Base-by-base conservation (phyloP, 129 eudicot species). In the Helianthus annuus region DNA sequence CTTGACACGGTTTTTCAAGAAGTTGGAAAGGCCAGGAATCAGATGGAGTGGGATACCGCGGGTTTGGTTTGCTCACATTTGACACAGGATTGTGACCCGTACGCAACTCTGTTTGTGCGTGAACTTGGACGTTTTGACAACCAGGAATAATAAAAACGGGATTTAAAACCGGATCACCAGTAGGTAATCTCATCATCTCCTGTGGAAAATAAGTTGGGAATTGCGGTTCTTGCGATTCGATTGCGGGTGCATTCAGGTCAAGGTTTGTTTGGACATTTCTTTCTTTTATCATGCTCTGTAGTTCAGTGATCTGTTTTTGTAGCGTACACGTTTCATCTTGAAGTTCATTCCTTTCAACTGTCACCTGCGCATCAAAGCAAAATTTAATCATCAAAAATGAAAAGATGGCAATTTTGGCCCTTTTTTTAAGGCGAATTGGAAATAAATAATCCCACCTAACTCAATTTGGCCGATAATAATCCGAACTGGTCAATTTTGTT, bases 21-120 rank as follows among this genome's bases (percentile, higher is more conserved):
- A 91, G 78, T 42, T 81, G 87, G 38, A 81, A 88, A 46, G 96
- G 87, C 97, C 97, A 91, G 8, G 83, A 83, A 78, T 91, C 97
- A 10, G 83, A 81, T 0, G 91, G 76, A 9, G 93, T 83, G n/a
- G 97, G 97, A 75, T 91, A 88, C 73, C 97, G 75, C 27, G 97
- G 85, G 62, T 81, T 83, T 27, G 97, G 97, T 76, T 88, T 91
- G 78, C 93, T 86, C 71, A 91, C 92, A 42, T 68, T 53, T 8
- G 86, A 66, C 53, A 74, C 4, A 40, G 87, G 86, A 14, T 48
- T 79, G 17, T 79, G 40, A 34, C 76, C 78, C 4, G 16, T 32
- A 17, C 66, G 64, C n/a, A 76, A 19, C 56, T 78, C 87, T 3
- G 68, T 52, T 42, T 70, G 79, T 9, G 78, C 75, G 69, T 79